Percentiles rank a stretch among this genome's conserved stretches.
Evolutionary conservation across 345 rosid genomes (phyloP).

Genomic region (Microthlaspi erraticum): DNA sequence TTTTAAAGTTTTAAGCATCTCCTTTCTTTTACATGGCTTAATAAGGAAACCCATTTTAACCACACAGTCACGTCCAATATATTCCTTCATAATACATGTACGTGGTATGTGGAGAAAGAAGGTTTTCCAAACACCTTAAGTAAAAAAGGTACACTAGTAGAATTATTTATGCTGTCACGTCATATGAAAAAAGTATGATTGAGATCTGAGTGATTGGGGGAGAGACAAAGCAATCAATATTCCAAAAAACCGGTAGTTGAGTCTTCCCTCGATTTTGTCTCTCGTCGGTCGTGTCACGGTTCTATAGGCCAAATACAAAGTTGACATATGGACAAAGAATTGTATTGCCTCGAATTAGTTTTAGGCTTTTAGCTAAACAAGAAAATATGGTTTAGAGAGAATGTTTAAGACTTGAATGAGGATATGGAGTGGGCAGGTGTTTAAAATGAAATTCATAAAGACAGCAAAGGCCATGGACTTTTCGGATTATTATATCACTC

Average conservation of each 20-base stretch:
- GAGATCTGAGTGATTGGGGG: neutral
- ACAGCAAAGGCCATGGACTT: neutral
- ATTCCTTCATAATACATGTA: too few relatives aligned
- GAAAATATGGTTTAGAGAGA: too few relatives aligned
- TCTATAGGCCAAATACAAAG: neutral
- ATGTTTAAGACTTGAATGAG: neutral
- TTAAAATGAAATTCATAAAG: neutral
- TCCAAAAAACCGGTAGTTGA: neutral
- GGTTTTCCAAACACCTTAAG: constrained; percentile 5
- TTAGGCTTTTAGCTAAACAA: neutral
- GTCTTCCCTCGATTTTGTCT: neutral
- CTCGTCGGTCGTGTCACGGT: constrained; percentile 7
- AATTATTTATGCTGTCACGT: neutral
- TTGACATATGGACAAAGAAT: neutral
- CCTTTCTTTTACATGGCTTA: neutral
- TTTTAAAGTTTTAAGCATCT: neutral
- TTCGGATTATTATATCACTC: neutral
- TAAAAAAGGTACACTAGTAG: neutral
- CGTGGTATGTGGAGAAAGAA: neutral
- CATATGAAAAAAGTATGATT: neutral
- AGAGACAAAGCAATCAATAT: constrained; percentile 32
- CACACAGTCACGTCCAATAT: neutral
- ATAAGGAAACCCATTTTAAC: neutral
- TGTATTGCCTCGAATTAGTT: too few relatives aligned
- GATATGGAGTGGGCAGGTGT: neutral